These are phyloP conservation scores for Globisporangium megalacanthum DNA, from an alignment of 352 stramenopile species.

Conservation along the genomic window DNA sequence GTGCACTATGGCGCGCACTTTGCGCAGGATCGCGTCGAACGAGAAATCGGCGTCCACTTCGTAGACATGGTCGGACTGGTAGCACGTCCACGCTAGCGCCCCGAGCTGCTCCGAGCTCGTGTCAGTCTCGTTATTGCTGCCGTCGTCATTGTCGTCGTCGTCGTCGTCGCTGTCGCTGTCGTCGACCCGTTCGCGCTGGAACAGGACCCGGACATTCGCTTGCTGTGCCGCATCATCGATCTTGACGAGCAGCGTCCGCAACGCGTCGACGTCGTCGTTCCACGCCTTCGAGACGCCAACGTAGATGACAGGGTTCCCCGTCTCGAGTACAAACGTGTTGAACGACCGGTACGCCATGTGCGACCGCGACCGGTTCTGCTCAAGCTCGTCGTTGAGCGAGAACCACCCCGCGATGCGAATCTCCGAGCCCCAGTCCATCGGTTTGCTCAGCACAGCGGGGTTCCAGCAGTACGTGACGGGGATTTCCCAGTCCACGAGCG, in stretches of 20 bases:
- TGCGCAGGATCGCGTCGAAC: conserved; percentile 77
- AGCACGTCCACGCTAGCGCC: conserved; percentile 25
- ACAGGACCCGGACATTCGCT: conserved; percentile 37
- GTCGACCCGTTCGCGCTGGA: conserved; percentile 25
- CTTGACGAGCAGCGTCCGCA: background rate
- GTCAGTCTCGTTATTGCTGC: no score
- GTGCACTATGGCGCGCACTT: conserved; percentile 73
- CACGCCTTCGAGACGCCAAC: conserved; percentile 15
- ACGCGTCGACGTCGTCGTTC: background rate
- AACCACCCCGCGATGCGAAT: conserved; percentile 33
- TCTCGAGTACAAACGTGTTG: conserved; percentile 25
- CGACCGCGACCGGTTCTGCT: conserved; percentile 22
- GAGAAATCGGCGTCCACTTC: conserved; percentile 25
- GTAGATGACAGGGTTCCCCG: conserved; percentile 27
- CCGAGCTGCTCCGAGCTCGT: conserved; percentile 1
- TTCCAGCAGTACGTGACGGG: conserved; percentile 46
- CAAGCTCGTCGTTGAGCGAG: conserved; percentile 16
- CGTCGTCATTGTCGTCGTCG: no score
- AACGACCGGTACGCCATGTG: conserved; percentile 26
- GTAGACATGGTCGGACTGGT: conserved; percentile 19
- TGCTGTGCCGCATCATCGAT: conserved; percentile 31
- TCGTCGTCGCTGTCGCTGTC: conserved; percentile 2
- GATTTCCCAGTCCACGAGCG: conserved; percentile 34
- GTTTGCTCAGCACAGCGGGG: conserved; percentile 22
- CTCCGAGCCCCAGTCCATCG: conserved; percentile 37